Base-by-base conservation (phyloP, 441 rosid genomes). In the Erodium moschatum region DNA sequence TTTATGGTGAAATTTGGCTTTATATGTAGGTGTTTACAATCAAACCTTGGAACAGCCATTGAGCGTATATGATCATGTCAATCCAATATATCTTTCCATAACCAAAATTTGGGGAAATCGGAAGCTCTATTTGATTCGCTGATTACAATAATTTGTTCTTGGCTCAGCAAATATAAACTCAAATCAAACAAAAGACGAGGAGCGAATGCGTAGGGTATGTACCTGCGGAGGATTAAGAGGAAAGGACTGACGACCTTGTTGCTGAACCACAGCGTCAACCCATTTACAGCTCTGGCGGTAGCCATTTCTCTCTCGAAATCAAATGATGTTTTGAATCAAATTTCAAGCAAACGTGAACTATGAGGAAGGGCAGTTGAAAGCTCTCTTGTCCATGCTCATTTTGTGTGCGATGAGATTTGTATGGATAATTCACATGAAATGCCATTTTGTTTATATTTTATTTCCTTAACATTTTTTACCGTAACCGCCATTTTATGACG, bases 141-240 rank as follows among this genome's bases (percentile, higher is more conserved):
- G 58, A 3, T 52, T 15, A 50, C 20, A 52, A 18, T 52, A 15
- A 52, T 52, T 52, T 52, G 20, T 52, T 15, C 18, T 6, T 6
- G 15, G 21, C 60, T 54, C 61, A 54, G 16, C 4, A 0, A 64
- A 40, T 15, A 38, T 5, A 46, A 50, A 70, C 6, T 1, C 2
- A 65, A 61, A 7, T 35, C 24, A 0, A 40, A 11, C 21, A 4
- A 74, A 15, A 42, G 27, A 15, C 3, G 5, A 15, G 27, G 61
- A 62, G 35, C 67, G 71, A 16, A 58, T 61, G 33, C 66, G 1
- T 6, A 38, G 9, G 9, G 44, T 24, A 38, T 38, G 44, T 72
- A 92, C 98, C 88, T 85, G 76, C 85, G 82, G 72, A 92, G 84
- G 84, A 89, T 90, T 73, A 80, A 89, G 71, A 87, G 75, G 58